Base-by-base conservation (phyloP, 2,329 filamentous ascomycete genomes). In the Fusarium circinatum region DNA sequence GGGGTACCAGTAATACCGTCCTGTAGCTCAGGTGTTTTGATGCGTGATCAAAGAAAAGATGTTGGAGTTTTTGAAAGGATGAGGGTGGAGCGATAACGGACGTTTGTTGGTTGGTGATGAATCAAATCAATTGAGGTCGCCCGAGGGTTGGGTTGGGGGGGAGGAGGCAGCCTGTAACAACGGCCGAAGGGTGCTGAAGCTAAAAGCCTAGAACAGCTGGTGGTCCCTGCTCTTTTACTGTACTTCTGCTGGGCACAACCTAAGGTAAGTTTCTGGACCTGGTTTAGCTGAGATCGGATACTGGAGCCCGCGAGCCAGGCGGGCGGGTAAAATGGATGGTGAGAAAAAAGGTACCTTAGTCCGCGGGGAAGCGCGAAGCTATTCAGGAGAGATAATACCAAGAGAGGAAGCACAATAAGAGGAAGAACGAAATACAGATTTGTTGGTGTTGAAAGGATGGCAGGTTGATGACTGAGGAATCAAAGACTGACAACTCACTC, bases 241-340 rank as follows among this genome's bases (percentile, higher is more conserved):
- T 34, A 8, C 13, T 65, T 34, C 32, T 34, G 32, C 34, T 18
- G 34, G 34, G 9, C 34, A 36, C 34, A 18, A 34, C 32, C 32
- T 34, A 34, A 30, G 28, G 28, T 30, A 30, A 36, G 34, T 18
- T 2, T 36, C 47, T 67, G 44, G 55, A 34, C 45, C 39, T 71
- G 49, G 48, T 18, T 68, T 68, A 68, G 68, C 63, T 73, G 56
- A 45, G 52, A 51, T 68, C 48, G 62, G 58, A 67, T 62, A 32
- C 55, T 65, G 39, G 44, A 73, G 70, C 71, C 71, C 67, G 52
- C 45, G 71, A 72, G 67, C 71, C 71, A 74, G 67, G 71, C 71
- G 71, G 71, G 68, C 59, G 71, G 71, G 56, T 74, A 74, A 74
- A 71, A 62, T 71, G 48, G 49, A 71, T 62, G 59, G 52, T 61